Evolutionary conservation across 1,284 basidiomycete genomes (phyloP).

Genomic region (Meira miltonrushii): DNA sequence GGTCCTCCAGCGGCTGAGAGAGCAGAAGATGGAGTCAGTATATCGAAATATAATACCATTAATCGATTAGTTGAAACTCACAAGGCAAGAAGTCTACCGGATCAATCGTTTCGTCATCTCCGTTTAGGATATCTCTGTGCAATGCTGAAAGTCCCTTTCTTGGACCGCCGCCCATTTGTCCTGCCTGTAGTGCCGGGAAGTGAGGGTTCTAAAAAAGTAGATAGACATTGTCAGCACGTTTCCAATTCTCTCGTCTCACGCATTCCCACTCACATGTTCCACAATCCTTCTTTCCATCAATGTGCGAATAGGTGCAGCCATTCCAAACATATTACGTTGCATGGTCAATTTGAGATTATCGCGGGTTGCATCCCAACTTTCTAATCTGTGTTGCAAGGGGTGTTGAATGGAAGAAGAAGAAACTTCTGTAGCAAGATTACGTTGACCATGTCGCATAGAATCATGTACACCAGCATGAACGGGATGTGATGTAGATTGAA

Average conservation of each 20-base stretch:
- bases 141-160: constrained; percentile 29
- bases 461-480: constrained; percentile 46
- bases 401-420: constrained; percentile 27
- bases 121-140: constrained; percentile 49
- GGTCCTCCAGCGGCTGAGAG: constrained; percentile 2
- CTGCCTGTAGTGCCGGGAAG: constrained; percentile 21
- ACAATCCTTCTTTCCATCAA: constrained; percentile 93
- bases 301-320: constrained; percentile 78
- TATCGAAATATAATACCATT: background rate
- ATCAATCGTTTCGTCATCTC: constrained; percentile 45
- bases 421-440: constrained; percentile 33
- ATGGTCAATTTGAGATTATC: constrained; percentile 78
- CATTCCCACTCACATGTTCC: constrained; percentile 60
- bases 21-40: constrained; percentile 3
- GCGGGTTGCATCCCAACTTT: constrained; percentile 79
- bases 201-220: constrained; percentile 19
- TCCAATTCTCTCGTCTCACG: background rate
- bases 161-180: constrained; percentile 12
- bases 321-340: constrained; percentile 75
- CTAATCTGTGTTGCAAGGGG: constrained; percentile 46
- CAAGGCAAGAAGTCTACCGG: constrained; percentile 46
- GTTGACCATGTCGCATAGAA: constrained; percentile 42
- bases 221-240: constrained; percentile 1
- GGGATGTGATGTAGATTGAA: constrained; percentile 35
- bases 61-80: constrained; percentile 17